phyloP scores from a whole-genome alignment of 2,329 filamentous ascomycete genomes.

The Orbilia oligospora region DNA sequence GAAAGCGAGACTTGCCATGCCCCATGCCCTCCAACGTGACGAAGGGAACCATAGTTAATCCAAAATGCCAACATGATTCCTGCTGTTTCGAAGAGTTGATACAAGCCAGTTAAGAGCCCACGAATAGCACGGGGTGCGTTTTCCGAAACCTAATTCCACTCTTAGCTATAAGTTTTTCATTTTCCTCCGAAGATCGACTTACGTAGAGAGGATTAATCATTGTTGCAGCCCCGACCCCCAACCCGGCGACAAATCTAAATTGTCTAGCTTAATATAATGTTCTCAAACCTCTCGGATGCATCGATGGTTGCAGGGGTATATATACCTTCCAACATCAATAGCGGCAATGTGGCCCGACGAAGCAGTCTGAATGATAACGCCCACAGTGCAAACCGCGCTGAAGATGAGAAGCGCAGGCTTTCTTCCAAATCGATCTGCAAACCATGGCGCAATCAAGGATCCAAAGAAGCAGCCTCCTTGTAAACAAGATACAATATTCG shows the following conservation, averaged over 20 bases:
- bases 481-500: slow-evolving; percentile 79
- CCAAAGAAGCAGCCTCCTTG: slow-evolving; percentile 89
- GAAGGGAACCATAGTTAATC: slow-evolving; percentile 72
- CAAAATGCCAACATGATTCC: slow-evolving; percentile 69
- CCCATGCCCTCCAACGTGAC: slow-evolving; percentile 70
- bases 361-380: slow-evolving; percentile 76
- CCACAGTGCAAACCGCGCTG: slow-evolving; percentile 73
- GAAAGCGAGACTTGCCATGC: slow-evolving; percentile 75
- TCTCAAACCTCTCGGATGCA: background rate
- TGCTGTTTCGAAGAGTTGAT: slow-evolving; percentile 68
- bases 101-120: slow-evolving; percentile 74
- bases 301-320: background rate
- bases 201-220: slow-evolving; percentile 74
- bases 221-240: slow-evolving; percentile 71
- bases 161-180: background rate
- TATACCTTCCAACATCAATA: slow-evolving; percentile 77
- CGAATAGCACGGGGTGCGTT: slow-evolving; percentile 74
- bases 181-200: background rate
- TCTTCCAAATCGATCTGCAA: slow-evolving; percentile 73
- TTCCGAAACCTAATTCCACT: slow-evolving; percentile 39
- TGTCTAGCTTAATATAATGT: background rate
- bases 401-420: slow-evolving; percentile 72
- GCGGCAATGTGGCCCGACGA: slow-evolving; percentile 74
- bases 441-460: slow-evolving; percentile 74
- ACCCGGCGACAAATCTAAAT: slow-evolving; percentile 71